Conservation (phyloP, 2,329 filamentous ascomycete species). For the Cladophialophora yegresii region DNA sequence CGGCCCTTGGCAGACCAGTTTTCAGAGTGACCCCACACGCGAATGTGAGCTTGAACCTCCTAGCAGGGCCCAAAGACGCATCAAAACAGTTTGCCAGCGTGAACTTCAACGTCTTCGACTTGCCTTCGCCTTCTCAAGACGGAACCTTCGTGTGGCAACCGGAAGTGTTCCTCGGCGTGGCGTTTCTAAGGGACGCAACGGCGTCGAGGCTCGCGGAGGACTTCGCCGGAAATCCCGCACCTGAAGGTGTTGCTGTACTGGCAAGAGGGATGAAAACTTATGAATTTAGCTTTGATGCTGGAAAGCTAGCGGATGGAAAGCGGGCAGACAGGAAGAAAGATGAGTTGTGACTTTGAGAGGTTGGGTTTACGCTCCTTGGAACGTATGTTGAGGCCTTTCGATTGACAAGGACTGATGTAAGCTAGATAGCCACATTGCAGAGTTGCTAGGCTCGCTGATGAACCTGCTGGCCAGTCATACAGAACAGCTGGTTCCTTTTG, state of each 20-base stretch:
- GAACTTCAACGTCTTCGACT: conserved; percentile 19
- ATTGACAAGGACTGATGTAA: background rate
- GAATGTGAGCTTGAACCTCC: conserved; percentile 10
- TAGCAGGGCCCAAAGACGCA: background rate
- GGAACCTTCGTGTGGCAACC: conserved; percentile 13
- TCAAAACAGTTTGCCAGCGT: conserved; percentile 12
- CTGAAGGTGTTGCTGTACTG: conserved; percentile 5
- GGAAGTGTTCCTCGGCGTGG: conserved; percentile 17
- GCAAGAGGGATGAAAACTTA: conserved; percentile 1
- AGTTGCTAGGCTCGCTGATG: background rate
- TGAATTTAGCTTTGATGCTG: background rate
- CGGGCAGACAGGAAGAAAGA: background rate
- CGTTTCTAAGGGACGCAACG: conserved; percentile 7
- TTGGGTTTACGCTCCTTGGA: background rate
- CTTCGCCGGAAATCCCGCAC: conserved; percentile 10
- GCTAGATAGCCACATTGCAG: background rate
- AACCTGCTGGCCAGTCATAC: background rate
- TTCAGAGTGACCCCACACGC: conserved; percentile 10
- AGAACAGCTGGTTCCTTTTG: background rate
- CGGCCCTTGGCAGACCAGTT: conserved; percentile 6
- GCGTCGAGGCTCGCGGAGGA: conserved; percentile 10
- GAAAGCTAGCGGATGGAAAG: background rate
- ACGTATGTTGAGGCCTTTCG: background rate
- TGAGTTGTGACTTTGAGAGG: conserved; percentile 10
- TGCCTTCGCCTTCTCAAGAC: conserved; percentile 1